Evolutionary conservation across 345 rosid species (phyloP), one percentile per base, ranked within the genome.

Genomic region (Anacardium occidentale): DNA sequence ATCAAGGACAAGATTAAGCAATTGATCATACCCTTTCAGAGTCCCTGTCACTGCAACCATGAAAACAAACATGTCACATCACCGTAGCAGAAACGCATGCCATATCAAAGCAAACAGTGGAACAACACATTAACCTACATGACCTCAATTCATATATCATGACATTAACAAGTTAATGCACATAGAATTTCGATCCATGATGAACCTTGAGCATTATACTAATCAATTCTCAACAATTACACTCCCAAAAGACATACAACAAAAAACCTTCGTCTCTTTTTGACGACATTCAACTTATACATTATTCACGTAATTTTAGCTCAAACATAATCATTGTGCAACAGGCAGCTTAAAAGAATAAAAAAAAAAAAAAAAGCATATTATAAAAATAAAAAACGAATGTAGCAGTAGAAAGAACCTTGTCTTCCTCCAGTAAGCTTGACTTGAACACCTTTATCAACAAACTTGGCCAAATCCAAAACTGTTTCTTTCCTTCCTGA

Each of bases 391-490:
- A 40, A 12, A n/a, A 25, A n/a, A 37, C 8, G 7, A 34, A 32
- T 8, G 22, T 25, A 56, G 67, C 9, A 24, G 54, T 29, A 40
- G 8, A 15, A 67, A 60, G 9, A 53, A 94, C 99, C 98, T 95
- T 95, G 98, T 79, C 98, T 85, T 45, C 99, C 99, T 59, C 99
- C 98, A 52, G 94, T 89, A 45, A 92, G 97, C 88, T 94, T 94
- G 76, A 94, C 98, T 83, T 92, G 97, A 67, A 94, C 98, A 52
- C 98, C 98, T 80, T 92, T 95, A 80, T 95, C 99, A 22, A 94
- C 98, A 69, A 94, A 92, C 91, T 92, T 92, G 0, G 98, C 95
- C 89, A 94, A 81, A 88, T 94, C 98, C 80, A 94, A 75, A 47
- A 94, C 98, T 0, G 98, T 94, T 83, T 94, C 98, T 78, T 94